Percentiles rank a stretch among this genome's conserved stretches.
These are phyloP conservation scores for Metroxylon sagu DNA, from an alignment of 176 grass and related monocot species.

Conservation along the genomic window DNA sequence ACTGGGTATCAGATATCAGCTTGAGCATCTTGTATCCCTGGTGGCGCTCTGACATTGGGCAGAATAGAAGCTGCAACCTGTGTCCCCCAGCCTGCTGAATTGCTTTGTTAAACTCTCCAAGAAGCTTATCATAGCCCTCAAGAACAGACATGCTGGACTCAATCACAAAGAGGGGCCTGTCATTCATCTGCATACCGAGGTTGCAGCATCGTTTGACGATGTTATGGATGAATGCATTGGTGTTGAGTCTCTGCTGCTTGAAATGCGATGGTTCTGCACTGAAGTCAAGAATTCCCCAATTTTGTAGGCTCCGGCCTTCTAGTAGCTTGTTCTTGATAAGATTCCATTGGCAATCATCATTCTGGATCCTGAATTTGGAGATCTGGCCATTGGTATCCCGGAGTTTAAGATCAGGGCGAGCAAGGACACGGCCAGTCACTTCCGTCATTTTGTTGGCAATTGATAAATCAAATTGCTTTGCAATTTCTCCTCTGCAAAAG, in stretches of 20 bases:
- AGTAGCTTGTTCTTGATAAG: slow-evolving; percentile 22
- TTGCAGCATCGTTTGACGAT: slow-evolving; percentile 23
- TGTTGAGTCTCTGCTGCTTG: background rate
- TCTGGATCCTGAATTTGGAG: slow-evolving; percentile 15
- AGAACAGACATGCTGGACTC: slow-evolving; percentile 16
- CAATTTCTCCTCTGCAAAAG: slow-evolving; percentile 41
- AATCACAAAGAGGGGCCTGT: background rate
- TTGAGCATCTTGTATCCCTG: slow-evolving; percentile 48
- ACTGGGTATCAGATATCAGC: slow-evolving; percentile 42
- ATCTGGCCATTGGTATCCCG: slow-evolving; percentile 10
- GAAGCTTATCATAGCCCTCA: slow-evolving; percentile 2
- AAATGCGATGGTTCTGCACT: slow-evolving; percentile 3
- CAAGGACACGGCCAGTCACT: slow-evolving; percentile 38
- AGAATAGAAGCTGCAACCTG: slow-evolving; percentile 39
- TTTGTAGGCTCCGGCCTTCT: slow-evolving; percentile 24
- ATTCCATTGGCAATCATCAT: slow-evolving; percentile 40
- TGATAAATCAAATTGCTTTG: slow-evolving; percentile 34
- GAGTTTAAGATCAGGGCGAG: slow-evolving; percentile 35
- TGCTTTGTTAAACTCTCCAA: slow-evolving; percentile 18
- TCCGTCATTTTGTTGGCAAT: slow-evolving; percentile 39
- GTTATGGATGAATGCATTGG: slow-evolving; percentile 15
- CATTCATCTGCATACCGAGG: slow-evolving; percentile 27
- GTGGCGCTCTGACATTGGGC: slow-evolving; percentile 37
- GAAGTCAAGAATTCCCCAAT: slow-evolving; percentile 53
- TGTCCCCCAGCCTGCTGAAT: slow-evolving; percentile 13